Conservation (phyloP, 1,284 basidiomycete species). For the Leccinum fallax region DNA sequence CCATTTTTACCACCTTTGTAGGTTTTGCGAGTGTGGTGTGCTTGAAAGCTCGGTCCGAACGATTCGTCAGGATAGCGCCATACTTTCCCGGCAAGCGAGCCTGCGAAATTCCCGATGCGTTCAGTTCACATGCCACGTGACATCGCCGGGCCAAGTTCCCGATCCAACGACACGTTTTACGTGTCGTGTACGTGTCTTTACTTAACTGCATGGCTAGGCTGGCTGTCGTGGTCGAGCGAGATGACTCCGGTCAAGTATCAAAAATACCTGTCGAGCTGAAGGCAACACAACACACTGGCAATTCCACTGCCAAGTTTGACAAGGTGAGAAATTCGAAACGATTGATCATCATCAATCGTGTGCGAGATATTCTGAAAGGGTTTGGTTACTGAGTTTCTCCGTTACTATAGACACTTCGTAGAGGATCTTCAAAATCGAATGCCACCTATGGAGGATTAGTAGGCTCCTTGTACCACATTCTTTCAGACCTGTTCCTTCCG, state of each 20-base stretch:
- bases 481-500: slow-evolving; percentile 58
- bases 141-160: no score
- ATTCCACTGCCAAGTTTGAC: not conserved
- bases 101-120: slow-evolving; percentile 14
- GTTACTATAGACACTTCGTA: slow-evolving; percentile 4
- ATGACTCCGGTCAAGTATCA: slow-evolving; percentile 29
- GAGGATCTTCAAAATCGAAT: not conserved
- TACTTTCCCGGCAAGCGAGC: slow-evolving; percentile 14
- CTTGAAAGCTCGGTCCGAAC: not conserved
- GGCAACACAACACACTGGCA: not conserved
- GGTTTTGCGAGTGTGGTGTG: slow-evolving; percentile 7
- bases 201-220: not conserved
- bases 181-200: no score
- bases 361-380: not conserved
- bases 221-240: slow-evolving; percentile 22
- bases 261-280: slow-evolving; percentile 18
- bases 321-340: slow-evolving; percentile 17
- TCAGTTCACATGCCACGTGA: not conserved
- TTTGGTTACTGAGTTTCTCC: slow-evolving; percentile 6
- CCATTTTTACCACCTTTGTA: slow-evolving; percentile 12
- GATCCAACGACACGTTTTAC: no score
- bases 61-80: slow-evolving; percentile 28
- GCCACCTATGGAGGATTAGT: not conserved
- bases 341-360: not conserved
- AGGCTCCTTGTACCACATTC: slow-evolving; percentile 28